Evolutionary conservation across 257 asterid species (phyloP), one percentile per base, ranked within the genome.

Genomic region (Solanum ossicruentum): DNA sequence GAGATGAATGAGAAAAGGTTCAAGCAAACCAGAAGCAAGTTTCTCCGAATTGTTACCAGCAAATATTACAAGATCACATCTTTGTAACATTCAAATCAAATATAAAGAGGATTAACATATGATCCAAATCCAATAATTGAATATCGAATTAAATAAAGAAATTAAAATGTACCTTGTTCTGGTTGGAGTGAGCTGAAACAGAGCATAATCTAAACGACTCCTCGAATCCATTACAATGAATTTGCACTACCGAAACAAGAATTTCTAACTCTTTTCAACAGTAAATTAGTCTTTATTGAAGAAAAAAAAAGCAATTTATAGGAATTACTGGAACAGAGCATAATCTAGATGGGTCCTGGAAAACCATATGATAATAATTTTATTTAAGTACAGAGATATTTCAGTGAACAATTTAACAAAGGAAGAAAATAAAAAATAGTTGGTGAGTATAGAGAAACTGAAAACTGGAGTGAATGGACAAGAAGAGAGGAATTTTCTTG

Each of bases 141-240:
- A 17, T 12, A 51, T n/a, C 11, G 5, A 70, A 10, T n/a, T 9
- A 5, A 5, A 21, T 75, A 49, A 52, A 15, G 9, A 81, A 57
- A 32, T 36, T 16, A 8, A 28, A 23, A 69, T 70, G 26, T 91
- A 94, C 98, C 98, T 92, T 55, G 98, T 95, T 89, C 98, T 89
- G 10, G 98, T 95, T 32, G 98, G 98, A 10, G 98, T 95, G 23
- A 95, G 87, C 56, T 92, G 98, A 88, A 95, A 95, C 92, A 91
- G 89, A 85, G 91, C 97, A 88, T 92, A 89, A 86, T 92, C 98
- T 49, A 95, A 92, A 84, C 66, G 87, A 60, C 91, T 87, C 49
- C 88, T 89, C 2, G 97, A 87, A 82, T 95, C 98, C 96, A 95
- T 95, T 16, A 73, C 39, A 36, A 56, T 8, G 12, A 67, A 15